Conservation (phyloP, 805 yeast genomes). For the Tetrapisispora fleetii region DNA sequence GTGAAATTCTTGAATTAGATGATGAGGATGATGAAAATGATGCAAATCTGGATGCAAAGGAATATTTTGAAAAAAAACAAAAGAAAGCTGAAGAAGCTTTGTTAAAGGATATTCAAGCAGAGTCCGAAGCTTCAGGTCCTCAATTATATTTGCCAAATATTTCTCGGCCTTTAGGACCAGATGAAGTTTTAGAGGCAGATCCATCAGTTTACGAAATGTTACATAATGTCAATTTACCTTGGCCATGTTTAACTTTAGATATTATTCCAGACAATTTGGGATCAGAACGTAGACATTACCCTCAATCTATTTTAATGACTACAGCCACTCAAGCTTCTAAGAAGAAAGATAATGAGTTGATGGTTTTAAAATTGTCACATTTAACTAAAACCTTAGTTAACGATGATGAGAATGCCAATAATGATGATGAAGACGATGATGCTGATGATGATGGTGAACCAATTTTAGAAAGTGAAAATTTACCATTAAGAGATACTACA, state of each 20-base stretch:
- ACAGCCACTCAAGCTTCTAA: slow-evolving; percentile 91
- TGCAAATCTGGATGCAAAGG: slow-evolving; percentile 28
- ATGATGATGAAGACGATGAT: slow-evolving; percentile 62
- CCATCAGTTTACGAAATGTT: slow-evolving; percentile 94
- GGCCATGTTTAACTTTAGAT: slow-evolving; percentile 95
- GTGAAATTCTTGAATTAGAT: slow-evolving; percentile 76
- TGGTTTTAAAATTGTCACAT: slow-evolving; percentile 73
- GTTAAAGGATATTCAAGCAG: slow-evolving; percentile 32
- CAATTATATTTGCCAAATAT: slow-evolving; percentile 75
- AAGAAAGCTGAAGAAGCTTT: slow-evolving; percentile 30
- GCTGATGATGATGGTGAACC: slow-evolving; percentile 74
- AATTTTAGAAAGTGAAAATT: slow-evolving; percentile 71
- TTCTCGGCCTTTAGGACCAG: slow-evolving; percentile 86
- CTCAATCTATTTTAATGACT: slow-evolving; percentile 75
- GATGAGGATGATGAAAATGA: slow-evolving; percentile 43
- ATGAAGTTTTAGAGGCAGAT: slow-evolving; percentile 93
- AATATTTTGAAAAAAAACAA: slow-evolving; percentile 30
- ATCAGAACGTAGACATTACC: slow-evolving; percentile 77
- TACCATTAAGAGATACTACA: slow-evolving; percentile 73
- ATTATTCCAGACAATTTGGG: slow-evolving; percentile 81
- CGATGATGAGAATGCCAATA: slow-evolving; percentile 69
- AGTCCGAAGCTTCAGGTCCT: slow-evolving; percentile 19
- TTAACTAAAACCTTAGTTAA: slow-evolving; percentile 79
- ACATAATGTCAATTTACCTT: slow-evolving; percentile 85
- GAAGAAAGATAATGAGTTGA: slow-evolving; percentile 79